Percentiles rank a stretch among this genome's conserved stretches.
Conservation (phyloP, 169 alveolate species). For the Fabrea salina region DNA sequence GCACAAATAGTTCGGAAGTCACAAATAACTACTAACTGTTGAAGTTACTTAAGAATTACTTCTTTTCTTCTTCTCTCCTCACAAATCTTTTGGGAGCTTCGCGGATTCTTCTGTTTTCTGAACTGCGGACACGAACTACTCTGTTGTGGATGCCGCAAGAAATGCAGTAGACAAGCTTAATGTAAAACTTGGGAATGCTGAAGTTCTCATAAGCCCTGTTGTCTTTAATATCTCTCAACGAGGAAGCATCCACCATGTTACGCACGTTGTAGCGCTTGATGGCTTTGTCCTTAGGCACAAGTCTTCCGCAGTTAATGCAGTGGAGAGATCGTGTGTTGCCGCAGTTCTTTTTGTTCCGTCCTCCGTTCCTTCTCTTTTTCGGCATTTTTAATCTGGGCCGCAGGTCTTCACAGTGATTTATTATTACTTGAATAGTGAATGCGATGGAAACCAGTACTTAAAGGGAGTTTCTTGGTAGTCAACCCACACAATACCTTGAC, state of each 20-base stretch:
- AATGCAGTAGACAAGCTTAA: constrained; percentile 7
- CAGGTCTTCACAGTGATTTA: too few species aligned
- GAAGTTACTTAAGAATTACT: too few species aligned
- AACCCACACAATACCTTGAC: constrained; percentile 58
- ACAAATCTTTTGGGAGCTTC: background rate
- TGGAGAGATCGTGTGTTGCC: background rate
- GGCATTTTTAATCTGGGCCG: constrained; percentile 16
- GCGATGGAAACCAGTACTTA: background rate
- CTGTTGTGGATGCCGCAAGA: background rate
- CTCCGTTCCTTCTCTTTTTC: background rate
- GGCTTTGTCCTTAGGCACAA: constrained; percentile 24
- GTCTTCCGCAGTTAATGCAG: constrained; percentile 24
- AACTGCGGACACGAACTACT: background rate
- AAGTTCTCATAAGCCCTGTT: constrained; percentile 22
- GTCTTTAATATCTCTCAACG: constrained; percentile 21
- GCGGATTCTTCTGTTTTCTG: background rate
- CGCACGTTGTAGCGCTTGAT: constrained; percentile 4
- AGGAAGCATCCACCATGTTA: constrained; percentile 13
- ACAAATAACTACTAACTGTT: too few species aligned
- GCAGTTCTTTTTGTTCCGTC: background rate
- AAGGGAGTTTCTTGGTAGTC: constrained; percentile 33
- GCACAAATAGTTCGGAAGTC: too few species aligned
- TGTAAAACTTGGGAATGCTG: constrained; percentile 11
- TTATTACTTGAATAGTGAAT: background rate
- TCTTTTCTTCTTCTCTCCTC: background rate